Conservation (phyloP, 2,329 filamentous ascomycete species). For the Pseudogymnoascus sp. region DNA sequence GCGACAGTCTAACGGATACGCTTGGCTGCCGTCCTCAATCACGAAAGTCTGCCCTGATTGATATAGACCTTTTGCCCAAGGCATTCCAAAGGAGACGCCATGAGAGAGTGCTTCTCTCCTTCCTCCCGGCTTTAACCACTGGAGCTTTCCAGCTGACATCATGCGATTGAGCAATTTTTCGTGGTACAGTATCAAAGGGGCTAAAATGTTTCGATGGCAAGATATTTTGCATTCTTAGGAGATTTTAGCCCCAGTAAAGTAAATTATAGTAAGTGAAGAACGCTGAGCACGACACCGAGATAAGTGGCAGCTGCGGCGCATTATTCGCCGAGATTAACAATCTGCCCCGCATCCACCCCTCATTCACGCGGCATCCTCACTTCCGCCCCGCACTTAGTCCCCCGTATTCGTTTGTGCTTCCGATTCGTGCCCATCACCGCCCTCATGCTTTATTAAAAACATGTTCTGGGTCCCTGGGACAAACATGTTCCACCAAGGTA, state of each 20-base stretch:
- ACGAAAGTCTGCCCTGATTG: slow-evolving; percentile 9
- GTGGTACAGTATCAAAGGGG: background rate
- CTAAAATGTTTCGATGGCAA: background rate
- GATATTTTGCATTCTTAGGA: background rate
- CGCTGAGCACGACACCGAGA: background rate
- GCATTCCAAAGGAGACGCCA: slow-evolving; percentile 15
- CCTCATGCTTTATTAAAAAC: background rate
- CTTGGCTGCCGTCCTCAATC: slow-evolving; percentile 12
- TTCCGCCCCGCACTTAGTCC: background rate
- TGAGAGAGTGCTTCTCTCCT: slow-evolving; percentile 12
- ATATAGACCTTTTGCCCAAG: slow-evolving; percentile 14
- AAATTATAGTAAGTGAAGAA: background rate
- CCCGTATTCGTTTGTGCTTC: background rate
- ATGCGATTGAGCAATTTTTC: background rate
- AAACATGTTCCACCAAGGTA: background rate
- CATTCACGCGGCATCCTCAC: background rate
- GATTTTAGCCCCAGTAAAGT: background rate
- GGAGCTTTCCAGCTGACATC: background rate
- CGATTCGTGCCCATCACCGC: background rate
- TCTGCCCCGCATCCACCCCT: background rate
- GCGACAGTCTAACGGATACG: slow-evolving; percentile 8
- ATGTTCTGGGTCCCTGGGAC: background rate
- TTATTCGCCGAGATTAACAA: background rate
- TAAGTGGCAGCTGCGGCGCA: background rate
- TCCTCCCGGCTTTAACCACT: background rate